Evolutionary conservation across 1,139 yeast species (phyloP), one percentile per base, ranked within the genome.

Genomic region (Tardiomyces blankii): DNA sequence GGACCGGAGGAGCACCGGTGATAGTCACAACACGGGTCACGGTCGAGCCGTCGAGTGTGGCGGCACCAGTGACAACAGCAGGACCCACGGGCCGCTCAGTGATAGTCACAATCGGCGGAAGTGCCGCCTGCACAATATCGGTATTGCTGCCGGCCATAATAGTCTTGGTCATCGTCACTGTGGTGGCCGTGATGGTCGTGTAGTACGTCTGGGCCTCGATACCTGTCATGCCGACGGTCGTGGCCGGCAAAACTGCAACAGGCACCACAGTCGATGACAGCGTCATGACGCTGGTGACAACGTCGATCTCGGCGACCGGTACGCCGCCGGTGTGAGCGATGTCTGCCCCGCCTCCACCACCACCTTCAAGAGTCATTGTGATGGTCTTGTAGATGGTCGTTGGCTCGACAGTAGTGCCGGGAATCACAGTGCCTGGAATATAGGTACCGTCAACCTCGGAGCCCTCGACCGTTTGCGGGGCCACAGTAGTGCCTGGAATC

Each of bases 381-480:
- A 49, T 41, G 18, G 49, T 52, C 25, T 21, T 21, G 25, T 21
- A 21, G 16, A 51, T 38, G 9, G 50, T 46, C n/a, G 47, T 42
- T 2, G 49, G 54, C 11, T 40, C 43, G 32, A 42, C 18, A 1
- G 48, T 49, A 13, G 46, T 43, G 9, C 51, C 56, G 3, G 54
- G 50, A 18, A 51, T 44, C 11, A 47, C 44, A 14, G 54, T 51
- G 18, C 51, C 52, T 4, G 53, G 47, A n/a, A 50, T 45, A 5
- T 19, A 40, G 12, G 40, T 32, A 18, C 39, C 18, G 23, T 38
- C 38, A 21, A 41, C 41, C 6, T 28, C 7, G 49, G 42, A 30
- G 47, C 25, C 25, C 7, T 21, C 4, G 25, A 21, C 7, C 7
- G 25, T 21, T 7, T 21, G 25, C 25, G 25, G 25, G 7, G 4